phyloP scores from a whole-genome alignment of 2,329 filamentous ascomycete species.

The Harringtonia lauricola region DNA sequence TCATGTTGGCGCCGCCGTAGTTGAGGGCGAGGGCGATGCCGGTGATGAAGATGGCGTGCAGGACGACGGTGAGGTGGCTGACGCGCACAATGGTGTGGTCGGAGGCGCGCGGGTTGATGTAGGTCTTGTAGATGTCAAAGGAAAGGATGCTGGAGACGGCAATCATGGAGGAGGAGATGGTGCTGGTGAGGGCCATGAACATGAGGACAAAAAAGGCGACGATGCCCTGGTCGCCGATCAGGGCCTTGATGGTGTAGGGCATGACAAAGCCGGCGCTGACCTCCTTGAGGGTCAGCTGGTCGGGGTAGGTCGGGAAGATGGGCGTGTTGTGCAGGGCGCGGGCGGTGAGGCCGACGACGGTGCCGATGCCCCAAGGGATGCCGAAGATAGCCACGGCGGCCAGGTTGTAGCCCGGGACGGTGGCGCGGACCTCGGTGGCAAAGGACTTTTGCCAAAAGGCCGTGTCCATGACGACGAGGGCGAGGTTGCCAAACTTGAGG shows the following conservation, averaged over 20 bases:
- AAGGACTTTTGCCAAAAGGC: slow-evolving; percentile 42
- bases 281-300: slow-evolving; percentile 16
- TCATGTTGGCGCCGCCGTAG: slow-evolving; percentile 23
- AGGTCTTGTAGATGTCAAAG: slow-evolving; percentile 28
- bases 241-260: slow-evolving; percentile 20
- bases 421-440: slow-evolving; percentile 24
- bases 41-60: slow-evolving; percentile 22
- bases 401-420: slow-evolving; percentile 24
- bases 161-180: slow-evolving; percentile 31
- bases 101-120: slow-evolving; percentile 19
- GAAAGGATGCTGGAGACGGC: slow-evolving; percentile 25
- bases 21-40: slow-evolving; percentile 24
- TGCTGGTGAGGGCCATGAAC: slow-evolving; percentile 35
- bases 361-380: slow-evolving; percentile 24
- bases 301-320: slow-evolving; percentile 20
- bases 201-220: slow-evolving; percentile 26
- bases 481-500: slow-evolving; percentile 36
- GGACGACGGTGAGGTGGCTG: slow-evolving; percentile 21
- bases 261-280: slow-evolving; percentile 20
- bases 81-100: slow-evolving; percentile 16
- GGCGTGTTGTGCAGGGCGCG: slow-evolving; percentile 17
- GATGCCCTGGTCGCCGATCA: slow-evolving; percentile 23
- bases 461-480: slow-evolving; percentile 38
- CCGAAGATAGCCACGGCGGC: slow-evolving; percentile 23
- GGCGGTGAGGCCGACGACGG: slow-evolving; percentile 22